phyloP scores from a whole-genome alignment of 805 yeast species.

The Myxozyma neglecta region DNA sequence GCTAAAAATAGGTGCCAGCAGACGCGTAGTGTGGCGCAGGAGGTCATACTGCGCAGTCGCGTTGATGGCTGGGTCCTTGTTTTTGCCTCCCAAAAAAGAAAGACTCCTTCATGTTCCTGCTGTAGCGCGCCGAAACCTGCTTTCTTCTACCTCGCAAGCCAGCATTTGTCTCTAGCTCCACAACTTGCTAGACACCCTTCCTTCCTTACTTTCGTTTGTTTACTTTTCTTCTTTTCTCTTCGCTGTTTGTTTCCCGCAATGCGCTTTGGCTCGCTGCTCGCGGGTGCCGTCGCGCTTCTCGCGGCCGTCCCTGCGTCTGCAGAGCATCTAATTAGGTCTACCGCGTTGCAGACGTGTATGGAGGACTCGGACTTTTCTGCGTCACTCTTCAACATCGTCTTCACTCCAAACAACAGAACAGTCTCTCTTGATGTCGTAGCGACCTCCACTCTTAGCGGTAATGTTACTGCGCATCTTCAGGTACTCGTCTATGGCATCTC shows the following conservation, averaged over 20 bases:
- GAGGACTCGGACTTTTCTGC: conserved; percentile 84
- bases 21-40: background rate
- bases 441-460: conserved; percentile 70
- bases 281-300: conserved; percentile 5
- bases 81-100: background rate
- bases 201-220: background rate
- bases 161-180: background rate
- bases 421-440: conserved; percentile 72
- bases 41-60: conserved; percentile 3
- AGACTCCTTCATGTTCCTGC: background rate
- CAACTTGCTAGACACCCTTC: background rate
- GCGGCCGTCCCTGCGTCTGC: conserved; percentile 17
- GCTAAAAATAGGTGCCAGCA: background rate
- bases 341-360: conserved; percentile 88
- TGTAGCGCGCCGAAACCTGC: background rate
- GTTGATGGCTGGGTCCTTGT: conserved; percentile 2
- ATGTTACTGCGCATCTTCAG: conserved; percentile 63
- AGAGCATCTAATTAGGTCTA: conserved; percentile 22
- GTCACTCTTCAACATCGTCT: conserved; percentile 72
- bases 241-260: background rate
- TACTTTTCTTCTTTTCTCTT: background rate
- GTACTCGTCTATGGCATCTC: conserved; percentile 80
- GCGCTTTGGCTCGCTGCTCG: conserved; percentile 1
- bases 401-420: conserved; percentile 63
- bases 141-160: background rate